These are phyloP conservation scores for Blastocystis sp. DNA, from an alignment of 352 stramenopile species.

Conservation along the genomic window DNA sequence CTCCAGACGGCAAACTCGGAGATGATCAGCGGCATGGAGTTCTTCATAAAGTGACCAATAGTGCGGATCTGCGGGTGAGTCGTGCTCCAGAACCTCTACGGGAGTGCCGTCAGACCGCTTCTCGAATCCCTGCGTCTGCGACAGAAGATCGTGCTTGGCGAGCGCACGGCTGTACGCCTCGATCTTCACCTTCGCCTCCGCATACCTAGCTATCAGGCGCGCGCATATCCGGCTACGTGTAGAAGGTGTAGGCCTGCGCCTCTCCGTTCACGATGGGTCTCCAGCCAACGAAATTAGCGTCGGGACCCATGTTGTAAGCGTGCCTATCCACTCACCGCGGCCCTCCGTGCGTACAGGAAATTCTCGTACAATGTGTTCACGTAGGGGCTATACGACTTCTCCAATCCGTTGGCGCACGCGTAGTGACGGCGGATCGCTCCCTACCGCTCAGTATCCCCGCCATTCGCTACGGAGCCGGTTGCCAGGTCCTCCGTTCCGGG, in stretches of 20 bases:
- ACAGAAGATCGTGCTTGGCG: conserved; percentile 52
- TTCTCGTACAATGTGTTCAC: conserved; percentile 56
- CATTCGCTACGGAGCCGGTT: not conserved
- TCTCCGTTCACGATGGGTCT: conserved; percentile 59
- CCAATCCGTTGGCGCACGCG: not conserved
- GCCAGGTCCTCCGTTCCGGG: conserved; percentile 25
- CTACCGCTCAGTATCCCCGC: not conserved
- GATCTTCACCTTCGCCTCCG: conserved; percentile 18
- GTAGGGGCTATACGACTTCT: conserved; percentile 51
- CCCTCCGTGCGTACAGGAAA: conserved; percentile 1
- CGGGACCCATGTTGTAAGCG: conserved; percentile 26
- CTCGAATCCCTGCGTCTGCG: conserved; percentile 10
- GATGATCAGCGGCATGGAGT: conserved; percentile 88
- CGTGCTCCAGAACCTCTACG: not conserved
- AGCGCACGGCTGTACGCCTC: conserved; percentile 58
- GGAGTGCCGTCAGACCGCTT: conserved; percentile 48
- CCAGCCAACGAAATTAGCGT: conserved; percentile 57
- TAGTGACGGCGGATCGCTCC: conserved; percentile 35
- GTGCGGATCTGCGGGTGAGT: conserved; percentile 73
- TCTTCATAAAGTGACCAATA: conserved; percentile 90
- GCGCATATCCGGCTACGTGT: not conserved
- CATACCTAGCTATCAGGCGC: conserved; percentile 4
- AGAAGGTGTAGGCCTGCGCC: conserved; percentile 56
- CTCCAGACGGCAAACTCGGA: conserved; percentile 75
- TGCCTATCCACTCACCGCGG: not conserved